phyloP scores from a whole-genome alignment of 192 early-diverging fungal species.

The Phlyctochytrium arcticum region DNA sequence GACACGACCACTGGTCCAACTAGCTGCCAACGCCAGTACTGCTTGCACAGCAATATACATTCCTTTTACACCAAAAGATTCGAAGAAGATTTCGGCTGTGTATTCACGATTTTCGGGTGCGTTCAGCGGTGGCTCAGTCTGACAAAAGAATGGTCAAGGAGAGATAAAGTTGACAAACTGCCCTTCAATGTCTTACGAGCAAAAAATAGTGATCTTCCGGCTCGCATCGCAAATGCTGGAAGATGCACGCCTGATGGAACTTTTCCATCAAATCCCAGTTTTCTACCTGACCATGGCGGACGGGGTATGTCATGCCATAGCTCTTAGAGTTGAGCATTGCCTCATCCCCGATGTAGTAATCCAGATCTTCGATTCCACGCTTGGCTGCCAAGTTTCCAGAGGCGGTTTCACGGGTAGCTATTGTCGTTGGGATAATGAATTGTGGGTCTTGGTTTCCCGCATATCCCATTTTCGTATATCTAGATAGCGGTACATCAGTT shows the following conservation, averaged over 20 bases:
- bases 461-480: slow-evolving; percentile 97
- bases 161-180: background rate
- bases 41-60: slow-evolving; percentile 99
- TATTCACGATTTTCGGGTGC: slow-evolving; percentile 98
- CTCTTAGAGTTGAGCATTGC: slow-evolving; percentile 86
- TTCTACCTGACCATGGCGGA: slow-evolving; percentile 96
- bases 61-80: slow-evolving; percentile 97
- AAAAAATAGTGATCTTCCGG: slow-evolving; percentile 98
- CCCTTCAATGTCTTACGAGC: slow-evolving; percentile 51
- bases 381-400: slow-evolving; percentile 78
- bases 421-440: slow-evolving; percentile 94
- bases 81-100: slow-evolving; percentile 99
- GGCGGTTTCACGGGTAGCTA: slow-evolving; percentile 71
- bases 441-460: slow-evolving; percentile 98
- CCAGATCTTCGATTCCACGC: slow-evolving; percentile 95
- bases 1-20: slow-evolving; percentile 84
- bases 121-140: slow-evolving; percentile 98
- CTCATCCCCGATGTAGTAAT: slow-evolving; percentile 97
- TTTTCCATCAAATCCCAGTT: slow-evolving; percentile 99
- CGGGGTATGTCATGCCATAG: slow-evolving; percentile 85
- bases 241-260: slow-evolving; percentile 98
- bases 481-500: slow-evolving; percentile 8
- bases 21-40: slow-evolving; percentile 93
- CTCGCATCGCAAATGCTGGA: slow-evolving; percentile 97
- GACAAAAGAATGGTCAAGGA: background rate